These are phyloP conservation scores for Candida broadrunensis DNA, from an alignment of 805 yeast species.

Conservation along the genomic window DNA sequence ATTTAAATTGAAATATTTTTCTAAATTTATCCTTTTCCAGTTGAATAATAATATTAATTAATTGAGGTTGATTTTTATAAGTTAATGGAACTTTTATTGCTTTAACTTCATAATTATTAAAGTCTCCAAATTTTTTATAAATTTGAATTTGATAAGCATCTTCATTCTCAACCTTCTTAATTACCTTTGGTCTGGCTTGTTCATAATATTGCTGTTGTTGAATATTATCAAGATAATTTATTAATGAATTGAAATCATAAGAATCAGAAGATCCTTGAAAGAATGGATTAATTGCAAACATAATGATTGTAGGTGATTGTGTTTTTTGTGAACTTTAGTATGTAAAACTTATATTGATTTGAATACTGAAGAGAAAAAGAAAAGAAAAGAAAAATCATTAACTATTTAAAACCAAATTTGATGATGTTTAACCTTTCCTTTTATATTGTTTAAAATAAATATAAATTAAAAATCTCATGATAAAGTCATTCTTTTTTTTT, in stretches of 20 bases:
- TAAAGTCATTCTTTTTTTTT: too few species aligned
- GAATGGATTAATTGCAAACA: constrained; percentile 8
- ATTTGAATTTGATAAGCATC: constrained; percentile 34
- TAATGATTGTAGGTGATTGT: constrained; percentile 42
- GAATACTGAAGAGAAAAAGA: too few species aligned
- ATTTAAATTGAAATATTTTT: constrained; percentile 27
- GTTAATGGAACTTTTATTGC: constrained; percentile 12
- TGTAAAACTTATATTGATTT: constrained; percentile 24
- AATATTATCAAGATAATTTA: constrained; percentile 8
- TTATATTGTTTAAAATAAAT: too few species aligned
- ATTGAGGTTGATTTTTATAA: constrained; percentile 8
- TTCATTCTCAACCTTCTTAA: constrained; percentile 34
- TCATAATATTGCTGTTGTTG: background rate
- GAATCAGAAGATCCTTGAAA: constrained; percentile 1
- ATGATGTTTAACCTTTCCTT: too few species aligned
- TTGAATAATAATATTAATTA: constrained; percentile 16
- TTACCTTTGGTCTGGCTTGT: constrained; percentile 13
- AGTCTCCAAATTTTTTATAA: constrained; percentile 30
- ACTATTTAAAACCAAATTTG: too few species aligned
- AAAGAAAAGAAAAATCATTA: too few species aligned
- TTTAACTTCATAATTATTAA: constrained; percentile 30
- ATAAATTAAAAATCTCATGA: too few species aligned
- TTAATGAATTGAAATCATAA: constrained; percentile 10
- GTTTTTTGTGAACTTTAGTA: constrained; percentile 42
- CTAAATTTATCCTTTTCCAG: constrained; percentile 28